phyloP scores from a whole-genome alignment of 73 alveolate genomes.

The Paramecium pentaurelia region DNA sequence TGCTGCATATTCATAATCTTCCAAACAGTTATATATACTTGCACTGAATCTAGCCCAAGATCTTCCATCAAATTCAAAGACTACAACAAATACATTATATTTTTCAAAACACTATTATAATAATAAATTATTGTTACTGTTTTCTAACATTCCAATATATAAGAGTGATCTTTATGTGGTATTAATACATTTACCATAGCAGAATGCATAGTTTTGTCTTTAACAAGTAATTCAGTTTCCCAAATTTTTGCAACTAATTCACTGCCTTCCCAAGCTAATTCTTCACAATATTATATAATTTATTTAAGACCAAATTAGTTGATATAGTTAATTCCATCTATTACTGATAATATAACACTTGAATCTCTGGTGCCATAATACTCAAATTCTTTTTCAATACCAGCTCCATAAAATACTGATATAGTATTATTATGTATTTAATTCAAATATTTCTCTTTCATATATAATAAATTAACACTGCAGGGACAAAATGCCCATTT shows the following conservation, averaged over 20 bases:
- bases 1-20: not conserved
- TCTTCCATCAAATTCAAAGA: not conserved
- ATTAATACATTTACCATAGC: slow-evolving; percentile 1
- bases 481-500: slow-evolving; percentile 16
- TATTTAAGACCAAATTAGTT: not conserved
- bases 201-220: not conserved
- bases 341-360: not conserved
- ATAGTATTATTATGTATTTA: not conserved
- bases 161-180: not conserved
- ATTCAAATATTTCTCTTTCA: not conserved
- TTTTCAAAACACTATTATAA: not conserved
- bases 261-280: slow-evolving; percentile 23
- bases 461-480: not conserved
- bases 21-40: not conserved
- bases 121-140: not conserved
- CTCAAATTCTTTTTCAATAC: not conserved
- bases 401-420: slow-evolving; percentile 3
- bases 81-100: not conserved
- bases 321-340: not conserved
- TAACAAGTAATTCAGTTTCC: not conserved
- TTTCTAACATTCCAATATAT: not conserved
- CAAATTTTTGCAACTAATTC: not conserved
- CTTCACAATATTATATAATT: not conserved
- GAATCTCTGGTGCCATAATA: not conserved
- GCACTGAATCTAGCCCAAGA: not conserved